These are phyloP conservation scores for Anisodus tanguticus DNA, from an alignment of 257 asterid genomes.

Conservation along the genomic window DNA sequence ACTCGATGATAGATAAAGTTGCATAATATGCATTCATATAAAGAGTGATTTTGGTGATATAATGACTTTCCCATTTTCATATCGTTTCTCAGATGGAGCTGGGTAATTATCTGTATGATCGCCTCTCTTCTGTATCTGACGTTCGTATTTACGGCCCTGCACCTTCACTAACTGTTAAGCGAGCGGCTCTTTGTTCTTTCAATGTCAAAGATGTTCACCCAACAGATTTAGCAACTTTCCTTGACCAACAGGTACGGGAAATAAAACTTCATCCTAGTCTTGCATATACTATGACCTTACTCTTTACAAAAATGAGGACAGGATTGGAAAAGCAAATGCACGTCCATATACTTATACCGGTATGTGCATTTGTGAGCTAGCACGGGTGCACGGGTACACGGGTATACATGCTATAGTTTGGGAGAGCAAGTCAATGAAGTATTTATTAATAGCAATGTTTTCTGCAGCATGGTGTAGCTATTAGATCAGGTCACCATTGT, in stretches of 20 bases:
- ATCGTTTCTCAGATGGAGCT: slow-evolving; percentile 67
- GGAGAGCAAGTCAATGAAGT: neutral
- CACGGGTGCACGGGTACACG: neutral
- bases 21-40: neutral
- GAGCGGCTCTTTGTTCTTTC: slow-evolving; percentile 95
- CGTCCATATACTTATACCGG: neutral
- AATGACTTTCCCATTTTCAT: neutral
- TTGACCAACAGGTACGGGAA: slow-evolving; percentile 75
- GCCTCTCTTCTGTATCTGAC: slow-evolving; percentile 56
- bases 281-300: neutral
- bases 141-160: slow-evolving; percentile 84
- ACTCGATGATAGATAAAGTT: neutral
- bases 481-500: slow-evolving; percentile 96
- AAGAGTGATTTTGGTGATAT: neutral
- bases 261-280: neutral
- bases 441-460: neutral
- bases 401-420: neutral
- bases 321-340: neutral
- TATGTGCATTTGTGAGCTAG: neutral
- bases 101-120: slow-evolving; percentile 62
- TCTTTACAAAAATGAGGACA: neutral
- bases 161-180: slow-evolving; percentile 59
- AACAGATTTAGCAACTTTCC: slow-evolving; percentile 84
- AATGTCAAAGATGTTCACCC: slow-evolving; percentile 81
- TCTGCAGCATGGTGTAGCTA: slow-evolving; percentile 81